Percentiles rank a stretch among this genome's conserved stretches.
Conservation (phyloP, 2,329 filamentous ascomycete species). For the Gnomoniopsis smithogilvyi region DNA sequence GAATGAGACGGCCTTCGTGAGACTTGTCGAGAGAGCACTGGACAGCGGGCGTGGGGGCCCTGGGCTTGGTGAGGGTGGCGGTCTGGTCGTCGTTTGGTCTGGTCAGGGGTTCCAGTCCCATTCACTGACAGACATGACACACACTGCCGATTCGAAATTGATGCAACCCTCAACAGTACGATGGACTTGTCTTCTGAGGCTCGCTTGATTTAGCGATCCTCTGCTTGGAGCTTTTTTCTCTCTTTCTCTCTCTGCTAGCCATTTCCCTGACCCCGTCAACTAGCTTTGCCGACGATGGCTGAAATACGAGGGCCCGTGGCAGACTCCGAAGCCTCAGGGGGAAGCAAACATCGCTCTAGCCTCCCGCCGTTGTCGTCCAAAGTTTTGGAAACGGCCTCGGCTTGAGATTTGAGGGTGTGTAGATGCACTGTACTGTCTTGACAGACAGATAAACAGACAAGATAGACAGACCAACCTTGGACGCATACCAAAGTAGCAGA, state of each 20-base stretch:
- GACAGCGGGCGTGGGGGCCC: too few species aligned
- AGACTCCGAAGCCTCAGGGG: not conserved
- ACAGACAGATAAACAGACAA: too few species aligned
- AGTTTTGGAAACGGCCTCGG: not conserved
- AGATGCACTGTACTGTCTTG: too few species aligned
- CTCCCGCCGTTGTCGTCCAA: not conserved
- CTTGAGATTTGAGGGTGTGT: not conserved
- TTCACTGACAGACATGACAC: constrained; percentile 6
- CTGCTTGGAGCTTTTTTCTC: not conserved
- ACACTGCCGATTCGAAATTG: not conserved
- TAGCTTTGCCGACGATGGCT: not conserved
- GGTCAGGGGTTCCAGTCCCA: not conserved
- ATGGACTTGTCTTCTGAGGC: not conserved
- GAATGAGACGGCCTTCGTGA: too few species aligned
- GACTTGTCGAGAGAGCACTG: too few species aligned
- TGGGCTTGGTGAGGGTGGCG: too few species aligned
- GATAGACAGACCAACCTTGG: too few species aligned
- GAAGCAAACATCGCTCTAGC: not conserved
- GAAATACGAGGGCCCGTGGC: not conserved
- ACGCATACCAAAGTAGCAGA: too few species aligned
- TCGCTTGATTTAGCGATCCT: not conserved
- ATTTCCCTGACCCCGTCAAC: not conserved
- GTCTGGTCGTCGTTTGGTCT: not conserved
- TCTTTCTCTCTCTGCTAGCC: not conserved
- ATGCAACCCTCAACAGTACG: not conserved